Percentiles rank a stretch among this genome's conserved stretches.
Evolutionary conservation across 331 rosid genomes (phyloP).

Genomic region (Saraca asoca): DNA sequence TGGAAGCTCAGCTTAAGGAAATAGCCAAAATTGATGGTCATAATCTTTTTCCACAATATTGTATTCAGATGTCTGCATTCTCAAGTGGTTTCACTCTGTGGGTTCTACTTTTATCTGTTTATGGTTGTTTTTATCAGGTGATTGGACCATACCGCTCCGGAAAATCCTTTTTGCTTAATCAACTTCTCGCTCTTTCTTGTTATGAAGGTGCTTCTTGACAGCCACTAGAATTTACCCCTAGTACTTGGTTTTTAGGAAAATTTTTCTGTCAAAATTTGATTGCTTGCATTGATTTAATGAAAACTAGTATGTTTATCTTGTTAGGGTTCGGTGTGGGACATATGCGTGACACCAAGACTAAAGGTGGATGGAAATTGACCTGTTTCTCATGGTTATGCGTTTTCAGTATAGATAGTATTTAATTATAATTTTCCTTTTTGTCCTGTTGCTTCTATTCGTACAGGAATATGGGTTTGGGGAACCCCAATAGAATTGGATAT

Average conservation of each 20-base stretch:
- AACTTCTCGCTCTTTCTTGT: constrained; percentile 96
- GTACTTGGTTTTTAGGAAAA: constrained; percentile 18
- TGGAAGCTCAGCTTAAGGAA: not conserved
- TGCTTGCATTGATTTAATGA: constrained; percentile 30
- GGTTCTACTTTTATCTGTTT: constrained; percentile 34
- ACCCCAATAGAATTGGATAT: constrained; percentile 77
- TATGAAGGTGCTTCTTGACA: constrained; percentile 65
- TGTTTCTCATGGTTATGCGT: not conserved
- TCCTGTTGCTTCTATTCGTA: constrained; percentile 2
- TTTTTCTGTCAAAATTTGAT: constrained; percentile 12
- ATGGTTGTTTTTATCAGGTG: constrained; percentile 60
- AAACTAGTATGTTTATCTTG: constrained; percentile 16
- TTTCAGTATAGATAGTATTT: constrained; percentile 20
- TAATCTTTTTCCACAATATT: not conserved
- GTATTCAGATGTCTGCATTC: not conserved
- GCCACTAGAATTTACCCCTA: constrained; percentile 22
- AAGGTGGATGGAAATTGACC: constrained; percentile 55
- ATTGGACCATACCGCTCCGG: constrained; percentile 99
- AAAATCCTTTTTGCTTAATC: constrained; percentile 94
- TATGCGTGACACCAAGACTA: constrained; percentile 95
- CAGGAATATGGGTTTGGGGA: constrained; percentile 99
- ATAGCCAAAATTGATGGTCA: not conserved
- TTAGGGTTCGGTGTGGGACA: constrained; percentile 98
- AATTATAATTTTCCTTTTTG: not conserved
- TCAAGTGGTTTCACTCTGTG: constrained; percentile 23